Percentiles rank a stretch among this genome's conserved stretches.
Evolutionary conservation across 768 basidiomycete genomes (phyloP).

Genomic region (Boletales sp.): DNA sequence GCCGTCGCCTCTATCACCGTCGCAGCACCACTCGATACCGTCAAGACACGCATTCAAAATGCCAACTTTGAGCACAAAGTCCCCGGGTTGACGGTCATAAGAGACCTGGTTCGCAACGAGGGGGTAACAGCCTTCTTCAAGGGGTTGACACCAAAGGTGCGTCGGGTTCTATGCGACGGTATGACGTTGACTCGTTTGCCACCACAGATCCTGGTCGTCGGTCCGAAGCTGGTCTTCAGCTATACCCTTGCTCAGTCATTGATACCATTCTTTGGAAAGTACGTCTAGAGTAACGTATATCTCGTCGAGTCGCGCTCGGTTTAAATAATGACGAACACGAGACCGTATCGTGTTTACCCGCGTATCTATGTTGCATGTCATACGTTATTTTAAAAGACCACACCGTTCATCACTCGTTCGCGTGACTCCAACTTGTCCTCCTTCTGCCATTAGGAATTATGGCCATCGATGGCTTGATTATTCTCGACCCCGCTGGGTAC

Average conservation of each 20-base stretch:
- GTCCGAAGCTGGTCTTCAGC: constrained; percentile 96
- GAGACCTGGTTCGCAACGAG: constrained; percentile 84
- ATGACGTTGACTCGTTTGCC: neutral
- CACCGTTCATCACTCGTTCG: neutral
- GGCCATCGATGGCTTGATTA: constrained; percentile 80
- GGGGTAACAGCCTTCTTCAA: constrained; percentile 88
- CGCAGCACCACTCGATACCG: constrained; percentile 91
- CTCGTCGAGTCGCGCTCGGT: neutral
- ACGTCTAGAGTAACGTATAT: constrained; percentile 47
- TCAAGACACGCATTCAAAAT: constrained; percentile 98
- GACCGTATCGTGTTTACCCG: constrained; percentile 2
- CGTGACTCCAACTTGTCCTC: neutral
- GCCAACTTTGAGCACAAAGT: constrained; percentile 93
- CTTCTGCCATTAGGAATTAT: constrained; percentile 31
- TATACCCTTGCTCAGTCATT: constrained; percentile 96
- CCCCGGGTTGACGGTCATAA: constrained; percentile 73
- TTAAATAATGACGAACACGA: neutral
- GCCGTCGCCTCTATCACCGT: constrained; percentile 94
- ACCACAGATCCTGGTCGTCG: constrained; percentile 85
- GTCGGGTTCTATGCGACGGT: constrained; percentile 11
- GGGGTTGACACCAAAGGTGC: constrained; percentile 92
- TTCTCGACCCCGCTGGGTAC: constrained; percentile 72
- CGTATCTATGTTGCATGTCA: constrained; percentile 8
- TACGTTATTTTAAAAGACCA: neutral
- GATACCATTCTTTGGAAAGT: constrained; percentile 88